Evolutionary conservation across 2,329 filamentous ascomycete species (phyloP), one percentile per base, ranked within the genome.

Genomic region (Xylaria sp.): DNA sequence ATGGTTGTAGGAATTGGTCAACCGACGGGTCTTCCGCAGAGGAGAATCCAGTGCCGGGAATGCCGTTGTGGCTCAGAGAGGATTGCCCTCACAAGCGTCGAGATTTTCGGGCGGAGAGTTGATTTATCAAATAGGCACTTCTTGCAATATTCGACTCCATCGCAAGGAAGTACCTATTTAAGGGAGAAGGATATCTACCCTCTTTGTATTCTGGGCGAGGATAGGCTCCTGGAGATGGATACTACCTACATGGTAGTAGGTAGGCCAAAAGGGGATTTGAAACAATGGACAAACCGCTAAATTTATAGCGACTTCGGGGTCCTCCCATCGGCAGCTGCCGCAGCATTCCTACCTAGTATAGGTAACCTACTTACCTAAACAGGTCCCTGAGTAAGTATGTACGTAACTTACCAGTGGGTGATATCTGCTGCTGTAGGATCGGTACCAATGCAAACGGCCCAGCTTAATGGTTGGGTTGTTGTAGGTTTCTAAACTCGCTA

Each of bases 361-460:
- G 42, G 42, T 47, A 50, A 50, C 47, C 8, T 12, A 27, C 4
- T 27, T 27, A 24, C 47, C 42, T 24, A n/a, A 11, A 12, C 17
- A 21, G 65, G 66, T 68, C 57, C 62, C 66, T 68, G 57, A 61
- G 2, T 48, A 48, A 2, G 48, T 53, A 30, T n/a, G 47, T 57
- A 30, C 9, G 17, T 27, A 19, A 42, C 34, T 36, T 36, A 36
- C 7, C 11, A 36, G 34, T 36, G 6, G 6, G 34, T 11, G 34
- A 1, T 36, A 36, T 36, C 34, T 36, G 8, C 34, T 6, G 6
- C 7, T 36, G 6, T 36, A 36, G 6, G 34, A 36, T 36, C 11
- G 34, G 24, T 27, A 27, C 24, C 24, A 27, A 27, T 27, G 24
- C 24, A 27, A 27, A n/a, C n/a, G n/a, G n/a, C n/a, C n/a, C n/a